These are phyloP conservation scores for Spongiforma sp. DNA, from an alignment of 1,284 basidiomycete species.

Conservation along the genomic window DNA sequence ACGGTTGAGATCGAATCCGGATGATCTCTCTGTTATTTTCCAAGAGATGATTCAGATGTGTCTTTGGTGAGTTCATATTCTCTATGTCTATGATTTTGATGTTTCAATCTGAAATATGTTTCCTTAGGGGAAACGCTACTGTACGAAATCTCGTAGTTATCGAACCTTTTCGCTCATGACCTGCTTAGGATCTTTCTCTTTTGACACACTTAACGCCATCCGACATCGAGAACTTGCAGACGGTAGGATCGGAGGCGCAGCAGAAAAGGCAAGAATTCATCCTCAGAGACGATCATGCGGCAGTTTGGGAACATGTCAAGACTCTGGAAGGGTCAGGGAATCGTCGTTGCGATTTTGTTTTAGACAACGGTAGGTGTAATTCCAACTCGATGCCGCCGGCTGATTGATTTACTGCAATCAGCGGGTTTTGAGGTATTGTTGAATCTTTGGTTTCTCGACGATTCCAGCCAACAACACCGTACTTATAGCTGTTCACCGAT, in stretches of 20 bases:
- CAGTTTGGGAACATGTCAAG: slow-evolving; percentile 79
- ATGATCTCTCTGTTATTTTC: slow-evolving; percentile 70
- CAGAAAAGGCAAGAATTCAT: slow-evolving; percentile 79
- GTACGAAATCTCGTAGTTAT: slow-evolving; percentile 38
- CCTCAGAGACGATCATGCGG: slow-evolving; percentile 82
- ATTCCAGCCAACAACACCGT: slow-evolving; percentile 4
- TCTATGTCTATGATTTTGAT: not conserved
- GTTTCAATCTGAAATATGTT: not conserved
- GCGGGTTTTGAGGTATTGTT: slow-evolving; percentile 85
- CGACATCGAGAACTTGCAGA: slow-evolving; percentile 86
- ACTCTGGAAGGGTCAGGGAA: slow-evolving; percentile 44
- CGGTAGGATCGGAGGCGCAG: slow-evolving; percentile 80
- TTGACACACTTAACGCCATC: slow-evolving; percentile 80
- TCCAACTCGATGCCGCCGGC: slow-evolving; percentile 18
- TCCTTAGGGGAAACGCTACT: slow-evolving; percentile 80
- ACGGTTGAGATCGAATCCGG: slow-evolving; percentile 49
- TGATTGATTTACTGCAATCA: slow-evolving; percentile 35
- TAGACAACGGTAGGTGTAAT: slow-evolving; percentile 80
- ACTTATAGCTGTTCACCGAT: slow-evolving; percentile 86
- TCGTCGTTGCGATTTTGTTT: slow-evolving; percentile 82
- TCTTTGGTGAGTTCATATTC: slow-evolving; percentile 63
- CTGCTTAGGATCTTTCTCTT: slow-evolving; percentile 75
- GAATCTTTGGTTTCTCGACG: not conserved
- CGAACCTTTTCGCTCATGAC: slow-evolving; percentile 8
- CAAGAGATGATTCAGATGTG: slow-evolving; percentile 89